These are phyloP conservation scores for Stemphylium vesicarium DNA, from an alignment of 2,329 filamentous ascomycete genomes.

Conservation along the genomic window DNA sequence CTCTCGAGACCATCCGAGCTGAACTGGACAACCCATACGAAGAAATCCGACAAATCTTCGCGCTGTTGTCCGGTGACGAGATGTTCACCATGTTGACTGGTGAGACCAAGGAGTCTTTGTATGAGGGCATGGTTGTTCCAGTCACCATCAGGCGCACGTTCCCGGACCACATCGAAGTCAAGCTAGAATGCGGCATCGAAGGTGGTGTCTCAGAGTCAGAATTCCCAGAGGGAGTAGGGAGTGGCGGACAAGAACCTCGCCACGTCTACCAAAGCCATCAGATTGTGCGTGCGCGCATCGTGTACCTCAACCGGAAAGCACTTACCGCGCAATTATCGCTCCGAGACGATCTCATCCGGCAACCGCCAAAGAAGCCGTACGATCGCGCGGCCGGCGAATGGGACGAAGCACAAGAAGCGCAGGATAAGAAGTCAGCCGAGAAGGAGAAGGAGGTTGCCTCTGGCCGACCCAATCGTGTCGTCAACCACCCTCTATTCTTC, in stretches of 20 bases:
- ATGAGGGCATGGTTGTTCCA: conserved; percentile 90
- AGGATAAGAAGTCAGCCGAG: conserved; percentile 77
- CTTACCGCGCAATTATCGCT: conserved; percentile 85
- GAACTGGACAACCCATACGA: conserved; percentile 94
- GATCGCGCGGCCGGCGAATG: conserved; percentile 82
- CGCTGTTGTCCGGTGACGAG: conserved; percentile 72
- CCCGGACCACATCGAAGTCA: conserved; percentile 90
- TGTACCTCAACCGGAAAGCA: conserved; percentile 85
- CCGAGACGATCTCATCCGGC: conserved; percentile 78
- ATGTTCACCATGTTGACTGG: conserved; percentile 97
- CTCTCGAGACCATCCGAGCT: conserved; percentile 92
- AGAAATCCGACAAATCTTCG: conserved; percentile 84
- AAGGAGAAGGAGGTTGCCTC: conserved; percentile 85
- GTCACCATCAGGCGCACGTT: conserved; percentile 88
- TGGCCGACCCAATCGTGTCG: conserved; percentile 87
- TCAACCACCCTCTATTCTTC: conserved; percentile 96
- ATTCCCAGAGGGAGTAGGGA: conserved; percentile 72
- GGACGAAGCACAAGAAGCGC: conserved; percentile 81
- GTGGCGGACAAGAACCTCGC: conserved; percentile 52
- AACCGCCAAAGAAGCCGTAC: conserved; percentile 55
- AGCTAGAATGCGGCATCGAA: conserved; percentile 92
- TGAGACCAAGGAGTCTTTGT: conserved; percentile 82
- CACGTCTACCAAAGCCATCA: conserved; percentile 80
- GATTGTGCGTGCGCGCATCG: conserved; percentile 84
- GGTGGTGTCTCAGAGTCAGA: conserved; percentile 84